Conservation (phyloP, 2,329 filamentous ascomycete species). For the Nothophoma quercina region DNA sequence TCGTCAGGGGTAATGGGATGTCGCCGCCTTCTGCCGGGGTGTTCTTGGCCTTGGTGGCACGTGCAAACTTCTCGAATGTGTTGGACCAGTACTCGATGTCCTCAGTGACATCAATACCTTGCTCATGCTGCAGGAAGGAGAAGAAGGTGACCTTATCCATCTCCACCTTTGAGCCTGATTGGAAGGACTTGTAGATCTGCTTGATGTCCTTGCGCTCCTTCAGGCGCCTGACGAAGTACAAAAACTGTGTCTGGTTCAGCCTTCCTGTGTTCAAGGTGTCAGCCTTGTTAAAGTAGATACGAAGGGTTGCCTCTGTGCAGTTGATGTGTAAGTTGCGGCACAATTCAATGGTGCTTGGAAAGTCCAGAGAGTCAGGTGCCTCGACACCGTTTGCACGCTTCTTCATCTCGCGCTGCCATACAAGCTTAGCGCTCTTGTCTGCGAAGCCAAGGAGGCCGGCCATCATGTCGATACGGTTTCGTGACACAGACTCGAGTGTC, state of each 20-base stretch:
- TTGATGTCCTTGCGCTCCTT: conserved; percentile 85
- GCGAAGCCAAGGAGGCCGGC: conserved; percentile 78
- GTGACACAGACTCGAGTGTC: conserved; percentile 83
- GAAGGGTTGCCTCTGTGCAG: conserved; percentile 77
- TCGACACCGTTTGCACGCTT: conserved; percentile 63
- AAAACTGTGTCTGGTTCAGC: conserved; percentile 82
- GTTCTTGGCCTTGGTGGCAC: conserved; percentile 47
- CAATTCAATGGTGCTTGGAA: conserved; percentile 79
- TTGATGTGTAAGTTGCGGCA: conserved; percentile 94
- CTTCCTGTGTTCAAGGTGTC: conserved; percentile 70
- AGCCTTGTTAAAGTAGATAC: conserved; percentile 75
- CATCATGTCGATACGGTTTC: conserved; percentile 89
- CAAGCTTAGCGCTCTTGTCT: conserved; percentile 80
- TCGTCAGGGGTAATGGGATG: conserved; percentile 60
- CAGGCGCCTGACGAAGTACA: conserved; percentile 81
- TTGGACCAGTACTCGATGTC: conserved; percentile 73
- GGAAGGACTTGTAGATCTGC: conserved; percentile 71
- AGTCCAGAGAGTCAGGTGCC: conserved; percentile 75
- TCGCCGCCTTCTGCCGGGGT: conserved; percentile 50
- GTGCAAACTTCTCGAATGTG: conserved; percentile 73
- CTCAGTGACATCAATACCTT: conserved; percentile 76
- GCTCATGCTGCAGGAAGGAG: conserved; percentile 73
- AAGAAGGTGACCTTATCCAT: conserved; percentile 79
- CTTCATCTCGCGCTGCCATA: conserved; percentile 87
- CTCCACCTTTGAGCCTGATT: conserved; percentile 63